phyloP scores from a whole-genome alignment of 2,329 filamentous ascomycete species.

The Pyricularia sp. region DNA sequence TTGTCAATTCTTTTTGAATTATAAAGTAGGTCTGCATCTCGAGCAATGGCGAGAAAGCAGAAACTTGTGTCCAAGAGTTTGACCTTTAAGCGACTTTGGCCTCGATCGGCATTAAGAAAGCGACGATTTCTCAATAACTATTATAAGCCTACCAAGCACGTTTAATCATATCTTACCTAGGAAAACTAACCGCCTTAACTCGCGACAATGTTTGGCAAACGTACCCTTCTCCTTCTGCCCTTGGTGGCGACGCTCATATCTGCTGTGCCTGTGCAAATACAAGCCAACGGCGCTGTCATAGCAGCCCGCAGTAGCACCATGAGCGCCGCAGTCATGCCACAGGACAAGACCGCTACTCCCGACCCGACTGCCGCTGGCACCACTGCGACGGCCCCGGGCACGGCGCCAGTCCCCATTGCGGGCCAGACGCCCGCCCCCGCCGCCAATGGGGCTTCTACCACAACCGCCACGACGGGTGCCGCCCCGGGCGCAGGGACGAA shows the following conservation, averaged over 20 bases:
- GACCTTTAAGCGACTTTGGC: neutral
- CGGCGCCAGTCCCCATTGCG: neutral
- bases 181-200: neutral
- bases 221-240: neutral
- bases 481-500: neutral
- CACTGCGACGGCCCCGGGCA: neutral
- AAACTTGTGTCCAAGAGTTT: neutral
- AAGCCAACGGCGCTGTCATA: neutral
- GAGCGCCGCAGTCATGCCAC: neutral
- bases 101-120: neutral
- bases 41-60: neutral
- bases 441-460: neutral
- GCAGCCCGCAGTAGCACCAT: neutral
- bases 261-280: neutral
- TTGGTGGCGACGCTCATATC: neutral
- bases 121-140: neutral
- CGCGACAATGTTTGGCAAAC: neutral
- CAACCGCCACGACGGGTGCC: neutral
- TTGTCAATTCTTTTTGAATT: neutral
- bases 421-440: neutral
- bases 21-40: neutral
- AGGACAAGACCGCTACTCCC: neutral
- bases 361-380: neutral
- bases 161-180: neutral
- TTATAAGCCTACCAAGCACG: neutral